A percentile compares a stretch with the other conserved stretches of the same genome.
phyloP scores from a whole-genome alignment of 495 filamentous ascomycete species.

The Aspergillus avenaceus region DNA sequence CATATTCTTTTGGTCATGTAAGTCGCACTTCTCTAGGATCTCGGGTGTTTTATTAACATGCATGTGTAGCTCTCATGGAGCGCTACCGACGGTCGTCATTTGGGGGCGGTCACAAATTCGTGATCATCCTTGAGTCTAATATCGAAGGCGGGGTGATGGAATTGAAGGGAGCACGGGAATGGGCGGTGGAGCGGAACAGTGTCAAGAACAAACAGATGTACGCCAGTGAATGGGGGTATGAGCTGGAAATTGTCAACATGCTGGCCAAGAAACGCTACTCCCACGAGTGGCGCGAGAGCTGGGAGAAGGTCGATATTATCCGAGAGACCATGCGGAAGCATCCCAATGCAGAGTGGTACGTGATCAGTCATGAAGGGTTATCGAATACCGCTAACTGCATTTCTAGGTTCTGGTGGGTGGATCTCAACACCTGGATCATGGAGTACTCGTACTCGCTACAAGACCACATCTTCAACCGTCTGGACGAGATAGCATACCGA shows the following conservation, averaged over 20 bases:
- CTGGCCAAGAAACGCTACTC: slow-evolving; percentile 97
- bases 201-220: slow-evolving; percentile 92
- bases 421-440: slow-evolving; percentile 98
- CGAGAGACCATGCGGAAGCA: slow-evolving; percentile 89
- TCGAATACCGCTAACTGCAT: not conserved
- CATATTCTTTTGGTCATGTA: slow-evolving; percentile 55
- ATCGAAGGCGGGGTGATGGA: slow-evolving; percentile 97
- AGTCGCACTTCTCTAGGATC: slow-evolving; percentile 36
- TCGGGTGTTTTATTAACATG: not conserved
- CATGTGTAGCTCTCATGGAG: slow-evolving; percentile 28
- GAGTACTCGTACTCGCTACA: slow-evolving; percentile 90
- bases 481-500: slow-evolving; percentile 75
- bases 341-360: slow-evolving; percentile 92
- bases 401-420: slow-evolving; percentile 96
- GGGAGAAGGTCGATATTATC: slow-evolving; percentile 97
- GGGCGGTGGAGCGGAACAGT: slow-evolving; percentile 96
- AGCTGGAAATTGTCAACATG: slow-evolving; percentile 96
- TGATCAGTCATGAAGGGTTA: not conserved
- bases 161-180: slow-evolving; percentile 95
- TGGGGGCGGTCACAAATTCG: slow-evolving; percentile 85
- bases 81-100: slow-evolving; percentile 55
- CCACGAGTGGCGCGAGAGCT: slow-evolving; percentile 98
- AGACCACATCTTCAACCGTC: slow-evolving; percentile 79
- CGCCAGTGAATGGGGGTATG: slow-evolving; percentile 84
- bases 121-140: slow-evolving; percentile 92